Evolutionary conservation across 2,329 filamentous ascomycete species (phyloP).

Genomic region (Paracoccidioides lutzii): DNA sequence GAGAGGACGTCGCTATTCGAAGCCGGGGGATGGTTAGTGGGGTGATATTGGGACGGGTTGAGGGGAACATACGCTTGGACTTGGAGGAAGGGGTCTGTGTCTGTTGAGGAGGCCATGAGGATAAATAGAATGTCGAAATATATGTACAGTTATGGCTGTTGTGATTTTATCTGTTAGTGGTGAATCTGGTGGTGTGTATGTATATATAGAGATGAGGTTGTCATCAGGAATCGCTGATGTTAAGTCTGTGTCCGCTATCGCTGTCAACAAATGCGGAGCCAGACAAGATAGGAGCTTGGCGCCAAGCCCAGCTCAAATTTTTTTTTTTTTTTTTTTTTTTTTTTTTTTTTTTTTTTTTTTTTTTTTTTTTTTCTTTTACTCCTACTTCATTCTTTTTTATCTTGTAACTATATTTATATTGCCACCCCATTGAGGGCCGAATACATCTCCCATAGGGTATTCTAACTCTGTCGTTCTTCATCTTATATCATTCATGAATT

Average conservation of each 20-base stretch:
- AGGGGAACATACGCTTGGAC: conserved; percentile 31
- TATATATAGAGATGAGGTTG: too few species aligned
- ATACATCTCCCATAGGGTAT: too few species aligned
- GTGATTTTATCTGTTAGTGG: background rate
- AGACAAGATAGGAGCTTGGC: background rate
- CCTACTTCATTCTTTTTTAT: background rate
- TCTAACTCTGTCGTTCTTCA: background rate
- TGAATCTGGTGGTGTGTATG: too few species aligned
- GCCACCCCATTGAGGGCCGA: too few species aligned
- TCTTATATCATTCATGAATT: background rate
- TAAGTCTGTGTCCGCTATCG: background rate
- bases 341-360: background rate
- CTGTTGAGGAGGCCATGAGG: conserved; percentile 19
- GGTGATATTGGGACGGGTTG: conserved; percentile 8
- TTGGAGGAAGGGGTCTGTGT: conserved; percentile 35
- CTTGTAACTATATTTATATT: background rate
- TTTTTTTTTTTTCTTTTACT: background rate
- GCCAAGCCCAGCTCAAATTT: background rate
- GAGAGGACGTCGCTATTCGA: conserved; percentile 65
- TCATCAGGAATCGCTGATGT: too few species aligned
- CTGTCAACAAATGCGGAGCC: background rate
- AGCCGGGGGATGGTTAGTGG: background rate
- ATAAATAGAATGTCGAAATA: background rate
- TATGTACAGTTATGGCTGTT: conserved; percentile 2
- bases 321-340: background rate